Conservation (phyloP, 176 grass and related monocot species). For the Aechmea fasciata region DNA sequence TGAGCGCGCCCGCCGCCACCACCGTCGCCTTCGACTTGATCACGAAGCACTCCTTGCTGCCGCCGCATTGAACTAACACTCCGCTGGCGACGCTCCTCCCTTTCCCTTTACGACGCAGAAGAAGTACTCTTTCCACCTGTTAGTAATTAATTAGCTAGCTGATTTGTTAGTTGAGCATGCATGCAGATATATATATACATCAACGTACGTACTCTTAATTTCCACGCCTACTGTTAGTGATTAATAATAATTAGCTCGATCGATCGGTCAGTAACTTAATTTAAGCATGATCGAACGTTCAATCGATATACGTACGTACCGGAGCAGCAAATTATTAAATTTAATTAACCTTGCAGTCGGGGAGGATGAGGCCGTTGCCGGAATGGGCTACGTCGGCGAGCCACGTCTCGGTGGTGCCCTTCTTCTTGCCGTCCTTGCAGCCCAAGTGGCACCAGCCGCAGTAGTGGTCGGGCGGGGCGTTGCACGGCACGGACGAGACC, state of each 20-base stretch:
- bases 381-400: slow-evolving; percentile 57
- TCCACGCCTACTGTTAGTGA: too few relatives aligned
- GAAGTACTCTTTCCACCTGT: slow-evolving; percentile 25
- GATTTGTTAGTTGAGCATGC: too few relatives aligned
- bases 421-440: slow-evolving; percentile 60
- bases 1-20: slow-evolving; percentile 57
- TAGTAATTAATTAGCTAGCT: slow-evolving; percentile 30
- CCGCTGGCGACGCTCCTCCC: slow-evolving; percentile 55
- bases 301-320: too few relatives aligned
- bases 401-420: slow-evolving; percentile 82
- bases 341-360: slow-evolving; percentile 41
- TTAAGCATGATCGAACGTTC: too few relatives aligned
- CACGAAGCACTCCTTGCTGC: slow-evolving; percentile 37
- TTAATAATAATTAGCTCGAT: too few relatives aligned
- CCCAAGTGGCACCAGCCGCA: slow-evolving; percentile 67
- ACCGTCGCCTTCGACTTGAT: slow-evolving; percentile 62
- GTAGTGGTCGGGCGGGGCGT: slow-evolving; percentile 62
- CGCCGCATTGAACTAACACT: slow-evolving; percentile 29
- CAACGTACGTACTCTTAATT: too few relatives aligned
- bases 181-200: too few relatives aligned
- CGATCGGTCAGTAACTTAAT: too few relatives aligned
- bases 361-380: slow-evolving; percentile 53
- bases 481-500: slow-evolving; percentile 49
- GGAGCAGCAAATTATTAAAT: too few relatives aligned
- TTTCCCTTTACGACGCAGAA: neutral